phyloP scores from a whole-genome alignment of 306 rosid species.

The Dryas alaskensis region DNA sequence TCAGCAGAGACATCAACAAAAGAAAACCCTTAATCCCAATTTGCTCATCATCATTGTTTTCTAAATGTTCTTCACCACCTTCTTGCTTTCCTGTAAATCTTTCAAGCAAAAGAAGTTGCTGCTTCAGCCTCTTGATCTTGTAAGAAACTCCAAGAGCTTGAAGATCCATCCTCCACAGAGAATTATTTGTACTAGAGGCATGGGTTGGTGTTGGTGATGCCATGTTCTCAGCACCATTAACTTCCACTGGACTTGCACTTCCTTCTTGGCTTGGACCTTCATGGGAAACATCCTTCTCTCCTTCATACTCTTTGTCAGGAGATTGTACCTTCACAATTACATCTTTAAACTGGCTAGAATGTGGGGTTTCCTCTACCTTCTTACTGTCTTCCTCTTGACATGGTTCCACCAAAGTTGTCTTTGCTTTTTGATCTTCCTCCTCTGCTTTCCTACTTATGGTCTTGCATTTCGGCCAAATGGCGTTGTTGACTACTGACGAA shows the following conservation, averaged over 20 bases:
- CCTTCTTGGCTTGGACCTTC: constrained; percentile 27
- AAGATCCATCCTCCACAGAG: constrained; percentile 82
- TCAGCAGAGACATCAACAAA: constrained; percentile 52
- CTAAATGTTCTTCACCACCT: constrained; percentile 34
- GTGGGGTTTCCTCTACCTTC: constrained; percentile 21
- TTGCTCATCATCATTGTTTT: constrained; percentile 41
- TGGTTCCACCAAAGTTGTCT: constrained; percentile 35
- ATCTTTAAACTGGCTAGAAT: constrained; percentile 5
- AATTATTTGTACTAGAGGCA: constrained; percentile 24
- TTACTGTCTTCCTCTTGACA: constrained; percentile 26
- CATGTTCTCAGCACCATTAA: constrained; percentile 19
- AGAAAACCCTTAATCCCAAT: constrained; percentile 48
- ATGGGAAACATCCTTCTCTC: constrained; percentile 26
- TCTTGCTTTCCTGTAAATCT: constrained; percentile 73
- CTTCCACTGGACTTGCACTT: constrained; percentile 27
- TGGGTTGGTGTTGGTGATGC: constrained; percentile 21
- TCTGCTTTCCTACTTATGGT: constrained; percentile 44
- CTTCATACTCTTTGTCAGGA: constrained; percentile 37
- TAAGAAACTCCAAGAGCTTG: constrained; percentile 87
- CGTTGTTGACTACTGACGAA: too few relatives aligned
- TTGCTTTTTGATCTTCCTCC: constrained; percentile 46
- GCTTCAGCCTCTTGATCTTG: constrained; percentile 93
- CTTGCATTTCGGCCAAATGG: constrained; percentile 1
- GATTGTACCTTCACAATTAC: constrained; percentile 27
- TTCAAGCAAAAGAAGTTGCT: constrained; percentile 79